Conservation (phyloP, 2,329 filamentous ascomycete species). For the Aspergillus pseudonomiae region DNA sequence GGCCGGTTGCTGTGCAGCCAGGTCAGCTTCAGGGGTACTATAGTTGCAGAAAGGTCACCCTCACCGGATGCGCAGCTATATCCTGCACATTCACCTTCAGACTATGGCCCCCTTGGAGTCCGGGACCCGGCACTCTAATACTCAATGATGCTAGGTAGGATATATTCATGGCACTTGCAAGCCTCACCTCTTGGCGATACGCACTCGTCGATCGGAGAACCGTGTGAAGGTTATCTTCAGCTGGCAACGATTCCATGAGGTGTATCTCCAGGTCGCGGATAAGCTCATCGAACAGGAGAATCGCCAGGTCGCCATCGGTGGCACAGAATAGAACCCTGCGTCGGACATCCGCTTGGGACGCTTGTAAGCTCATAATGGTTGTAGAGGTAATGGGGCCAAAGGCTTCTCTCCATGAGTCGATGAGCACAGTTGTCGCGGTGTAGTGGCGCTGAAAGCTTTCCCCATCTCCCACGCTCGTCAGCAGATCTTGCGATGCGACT, state of each 20-base stretch:
- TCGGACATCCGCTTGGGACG: neutral
- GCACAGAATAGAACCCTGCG: conserved; percentile 1
- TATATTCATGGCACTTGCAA: neutral
- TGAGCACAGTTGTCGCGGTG: neutral
- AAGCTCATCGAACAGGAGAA: neutral
- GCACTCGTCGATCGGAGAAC: neutral
- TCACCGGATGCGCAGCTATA: no score
- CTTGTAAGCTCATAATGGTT: neutral
- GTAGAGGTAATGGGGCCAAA: neutral
- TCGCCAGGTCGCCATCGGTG: conserved; percentile 1
- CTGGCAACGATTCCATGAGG: neutral
- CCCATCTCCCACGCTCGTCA: neutral
- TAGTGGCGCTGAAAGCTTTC: neutral
- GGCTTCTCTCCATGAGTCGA: neutral
- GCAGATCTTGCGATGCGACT: neutral
- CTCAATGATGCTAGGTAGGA: neutral
- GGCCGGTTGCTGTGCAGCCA: no score
- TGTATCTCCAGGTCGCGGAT: neutral
- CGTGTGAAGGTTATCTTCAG: neutral
- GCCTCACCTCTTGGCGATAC: neutral
- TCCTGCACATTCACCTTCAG: no score
- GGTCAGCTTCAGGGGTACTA: no score
- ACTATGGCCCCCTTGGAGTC: no score
- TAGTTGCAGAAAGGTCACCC: no score
- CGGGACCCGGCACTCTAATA: no score